Percentiles rank a stretch among this genome's conserved stretches.
Conservation (phyloP, 2,329 filamentous ascomycete species). For the Paramyrothecium sp. region DNA sequence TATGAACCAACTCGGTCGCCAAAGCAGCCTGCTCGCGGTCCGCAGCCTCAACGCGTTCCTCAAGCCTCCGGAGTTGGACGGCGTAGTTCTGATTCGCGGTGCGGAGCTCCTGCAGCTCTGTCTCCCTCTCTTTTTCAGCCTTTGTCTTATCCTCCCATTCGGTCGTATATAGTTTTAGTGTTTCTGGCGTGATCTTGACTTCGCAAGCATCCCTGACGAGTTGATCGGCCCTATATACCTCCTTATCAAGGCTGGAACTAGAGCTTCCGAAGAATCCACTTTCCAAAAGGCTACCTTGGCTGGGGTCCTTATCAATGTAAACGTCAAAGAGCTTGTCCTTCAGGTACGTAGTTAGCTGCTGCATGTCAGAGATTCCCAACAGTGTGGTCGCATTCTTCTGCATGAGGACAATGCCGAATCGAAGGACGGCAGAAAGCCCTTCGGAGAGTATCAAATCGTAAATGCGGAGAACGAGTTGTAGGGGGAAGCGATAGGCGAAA, state of each 20-base stretch:
- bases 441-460: slow-evolving; percentile 95
- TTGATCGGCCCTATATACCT: slow-evolving; percentile 91
- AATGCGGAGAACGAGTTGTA: slow-evolving; percentile 93
- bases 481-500: slow-evolving; percentile 96
- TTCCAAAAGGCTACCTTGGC: slow-evolving; percentile 88
- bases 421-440: slow-evolving; percentile 87
- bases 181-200: slow-evolving; percentile 79
- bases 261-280: slow-evolving; percentile 97
- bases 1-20: slow-evolving; percentile 85
- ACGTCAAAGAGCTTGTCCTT: slow-evolving; percentile 95
- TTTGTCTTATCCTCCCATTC: slow-evolving; percentile 94
- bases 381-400: slow-evolving; percentile 83
- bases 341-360: slow-evolving; percentile 80
- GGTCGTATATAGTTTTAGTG: slow-evolving; percentile 73
- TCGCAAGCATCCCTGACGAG: slow-evolving; percentile 91
- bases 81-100: slow-evolving; percentile 65
- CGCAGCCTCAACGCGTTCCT: slow-evolving; percentile 83
- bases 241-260: slow-evolving; percentile 85
- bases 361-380: slow-evolving; percentile 87
- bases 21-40: slow-evolving; percentile 89
- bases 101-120: slow-evolving; percentile 74
- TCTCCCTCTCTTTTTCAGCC: slow-evolving; percentile 77
- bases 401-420: slow-evolving; percentile 95
- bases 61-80: slow-evolving; percentile 77
- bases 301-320: slow-evolving; percentile 93